Conservation (phyloP, 2,329 filamentous ascomycete genomes). For the Colletotrichum sojae region DNA sequence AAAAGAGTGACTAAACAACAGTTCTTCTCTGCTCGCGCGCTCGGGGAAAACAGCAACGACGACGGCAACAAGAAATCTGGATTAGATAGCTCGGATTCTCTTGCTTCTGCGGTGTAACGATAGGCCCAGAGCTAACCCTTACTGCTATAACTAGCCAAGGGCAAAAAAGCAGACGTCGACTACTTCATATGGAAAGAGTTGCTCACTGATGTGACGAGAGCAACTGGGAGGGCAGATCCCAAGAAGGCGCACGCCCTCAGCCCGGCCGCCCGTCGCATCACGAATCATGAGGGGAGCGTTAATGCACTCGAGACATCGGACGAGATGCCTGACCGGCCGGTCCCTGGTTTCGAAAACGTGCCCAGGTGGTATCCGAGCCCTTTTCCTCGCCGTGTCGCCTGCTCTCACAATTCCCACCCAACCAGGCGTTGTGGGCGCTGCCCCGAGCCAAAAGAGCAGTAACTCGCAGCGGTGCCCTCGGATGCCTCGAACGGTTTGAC, state of each 20-base stretch:
- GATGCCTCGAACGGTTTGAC: constrained; percentile 3
- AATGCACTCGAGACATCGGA: constrained; percentile 38
- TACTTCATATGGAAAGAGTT: constrained; percentile 40
- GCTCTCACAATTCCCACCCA: too few species aligned
- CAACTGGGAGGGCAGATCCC: constrained; percentile 23
- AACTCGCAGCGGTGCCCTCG: constrained; percentile 23
- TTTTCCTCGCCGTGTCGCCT: neutral
- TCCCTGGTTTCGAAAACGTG: constrained; percentile 41
- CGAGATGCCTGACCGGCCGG: constrained; percentile 37
- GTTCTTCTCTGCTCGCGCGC: constrained; percentile 29
- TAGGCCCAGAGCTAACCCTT: constrained; percentile 32
- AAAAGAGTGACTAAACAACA: constrained; percentile 27
- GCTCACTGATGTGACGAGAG: constrained; percentile 12
- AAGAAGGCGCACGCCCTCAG: constrained; percentile 31
- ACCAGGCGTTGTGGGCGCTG: neutral
- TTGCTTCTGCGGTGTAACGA: constrained; percentile 9
- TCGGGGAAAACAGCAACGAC: constrained; percentile 29
- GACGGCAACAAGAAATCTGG: constrained; percentile 2
- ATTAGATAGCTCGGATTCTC: constrained; percentile 16
- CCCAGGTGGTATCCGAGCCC: constrained; percentile 37
- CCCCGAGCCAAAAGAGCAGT: constrained; percentile 19
- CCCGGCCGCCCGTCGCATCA: constrained; percentile 36
- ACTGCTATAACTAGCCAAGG: neutral
- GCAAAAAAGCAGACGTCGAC: constrained; percentile 17
- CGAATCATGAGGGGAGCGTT: constrained; percentile 39